Conservation (phyloP, 2,329 filamentous ascomycete genomes). For the Alternaria gaisen region DNA sequence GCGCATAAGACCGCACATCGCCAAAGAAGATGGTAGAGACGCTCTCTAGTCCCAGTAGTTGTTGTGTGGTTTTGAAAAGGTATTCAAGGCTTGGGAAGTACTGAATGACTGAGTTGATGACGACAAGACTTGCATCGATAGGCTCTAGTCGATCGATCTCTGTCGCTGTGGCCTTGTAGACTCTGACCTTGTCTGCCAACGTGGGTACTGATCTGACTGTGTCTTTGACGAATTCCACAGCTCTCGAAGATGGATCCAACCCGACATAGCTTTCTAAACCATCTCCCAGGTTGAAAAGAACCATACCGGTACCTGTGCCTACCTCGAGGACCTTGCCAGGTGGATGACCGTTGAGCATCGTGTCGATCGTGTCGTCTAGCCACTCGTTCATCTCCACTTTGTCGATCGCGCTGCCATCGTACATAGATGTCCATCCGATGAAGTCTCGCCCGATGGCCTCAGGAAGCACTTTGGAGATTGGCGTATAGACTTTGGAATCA, state of each 20-base stretch:
- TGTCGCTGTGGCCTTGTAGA: not conserved
- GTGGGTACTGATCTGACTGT: conserved; percentile 10
- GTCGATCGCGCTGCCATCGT: not conserved
- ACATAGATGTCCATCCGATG: not conserved
- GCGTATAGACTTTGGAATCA: not conserved
- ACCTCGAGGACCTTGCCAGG: conserved; percentile 14
- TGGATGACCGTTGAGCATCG: not conserved
- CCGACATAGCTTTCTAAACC: conserved; percentile 11
- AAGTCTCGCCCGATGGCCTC: not conserved
- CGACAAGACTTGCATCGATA: not conserved
- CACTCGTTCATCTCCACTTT: not conserved
- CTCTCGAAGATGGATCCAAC: conserved; percentile 10
- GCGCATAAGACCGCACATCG: conserved; percentile 14
- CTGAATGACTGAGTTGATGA: conserved; percentile 19
- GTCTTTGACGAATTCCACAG: conserved; percentile 7
- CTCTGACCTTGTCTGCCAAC: conserved; percentile 7
- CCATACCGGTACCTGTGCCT: conserved; percentile 19
- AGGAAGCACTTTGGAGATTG: not conserved
- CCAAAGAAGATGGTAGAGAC: conserved; percentile 9
- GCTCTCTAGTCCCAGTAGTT: not conserved
- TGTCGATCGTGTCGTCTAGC: conserved; percentile 18
- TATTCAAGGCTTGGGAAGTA: conserved; percentile 24
- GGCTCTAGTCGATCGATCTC: not conserved
- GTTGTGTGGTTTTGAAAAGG: conserved; percentile 6
- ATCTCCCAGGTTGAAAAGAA: conserved; percentile 19